Percentiles rank a stretch among this genome's conserved stretches.
These are phyloP conservation scores for Microbotryomycetes sp. DNA, from an alignment of 1,284 basidiomycete genomes.

Conservation along the genomic window DNA sequence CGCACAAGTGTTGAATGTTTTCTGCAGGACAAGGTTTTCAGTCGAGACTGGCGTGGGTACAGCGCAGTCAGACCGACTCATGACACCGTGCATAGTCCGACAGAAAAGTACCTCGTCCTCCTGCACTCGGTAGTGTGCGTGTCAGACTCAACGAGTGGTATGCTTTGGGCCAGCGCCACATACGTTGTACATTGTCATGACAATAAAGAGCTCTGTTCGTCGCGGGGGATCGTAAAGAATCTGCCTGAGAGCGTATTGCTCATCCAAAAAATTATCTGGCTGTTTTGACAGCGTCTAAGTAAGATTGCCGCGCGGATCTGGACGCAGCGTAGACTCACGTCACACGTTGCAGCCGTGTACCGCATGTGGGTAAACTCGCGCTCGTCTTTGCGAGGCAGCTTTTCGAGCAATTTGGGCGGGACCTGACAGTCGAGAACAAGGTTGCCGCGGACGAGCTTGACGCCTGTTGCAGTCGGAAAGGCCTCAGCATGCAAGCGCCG, in stretches of 20 bases:
- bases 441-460: conserved; percentile 78
- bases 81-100: conserved; percentile 84
- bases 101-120: conserved; percentile 61
- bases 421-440: conserved; percentile 80
- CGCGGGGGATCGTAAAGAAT: conserved; percentile 79
- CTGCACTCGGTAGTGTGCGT: not conserved
- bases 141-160: not conserved
- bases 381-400: conserved; percentile 64
- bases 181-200: conserved; percentile 66
- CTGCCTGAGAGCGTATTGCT: conserved; percentile 75
- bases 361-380: conserved; percentile 93
- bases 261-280: conserved; percentile 73
- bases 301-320: not conserved
- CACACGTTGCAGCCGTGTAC: conserved; percentile 81
- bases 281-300: too few species aligned
- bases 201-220: conserved; percentile 70
- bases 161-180: not conserved
- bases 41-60: not conserved
- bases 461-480: conserved; percentile 8
- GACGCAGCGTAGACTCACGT: conserved; percentile 40
- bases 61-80: conserved; percentile 45
- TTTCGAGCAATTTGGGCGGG: conserved; percentile 72
- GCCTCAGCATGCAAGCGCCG: not conserved
- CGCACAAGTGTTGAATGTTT: conserved; percentile 64
- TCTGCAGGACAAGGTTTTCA: not conserved